These are phyloP conservation scores for Chalaropsis ovoidea DNA, from an alignment of 2,329 filamentous ascomycete species.

Conservation along the genomic window DNA sequence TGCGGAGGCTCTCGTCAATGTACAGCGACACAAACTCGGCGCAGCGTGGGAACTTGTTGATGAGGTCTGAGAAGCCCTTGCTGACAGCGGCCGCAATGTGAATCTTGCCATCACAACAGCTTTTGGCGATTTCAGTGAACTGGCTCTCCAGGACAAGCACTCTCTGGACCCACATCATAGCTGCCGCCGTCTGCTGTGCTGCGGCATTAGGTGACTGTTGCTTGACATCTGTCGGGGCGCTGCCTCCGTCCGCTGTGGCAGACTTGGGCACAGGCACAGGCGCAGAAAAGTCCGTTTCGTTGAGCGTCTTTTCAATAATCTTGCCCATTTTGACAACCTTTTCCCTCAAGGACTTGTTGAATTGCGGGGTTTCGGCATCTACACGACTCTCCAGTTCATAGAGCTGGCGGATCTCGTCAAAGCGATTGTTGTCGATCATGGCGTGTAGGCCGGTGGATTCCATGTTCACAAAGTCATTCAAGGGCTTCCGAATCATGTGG, in stretches of 20 bases:
- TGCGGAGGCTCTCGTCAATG: conserved; percentile 92
- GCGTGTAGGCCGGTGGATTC: conserved; percentile 72
- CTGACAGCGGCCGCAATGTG: conserved; percentile 72
- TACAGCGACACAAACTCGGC: conserved; percentile 93
- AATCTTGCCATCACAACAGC: conserved; percentile 65
- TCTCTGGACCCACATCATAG: conserved; percentile 92
- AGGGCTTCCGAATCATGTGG: conserved; percentile 65
- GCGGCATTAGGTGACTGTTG: conserved; percentile 33
- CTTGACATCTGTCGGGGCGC: conserved; percentile 31
- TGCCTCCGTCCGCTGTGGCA: conserved; percentile 35
- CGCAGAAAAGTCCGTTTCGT: conserved; percentile 45
- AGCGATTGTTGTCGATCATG: conserved; percentile 85
- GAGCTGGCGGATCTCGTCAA: conserved; percentile 67
- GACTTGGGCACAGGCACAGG: conserved; percentile 30
- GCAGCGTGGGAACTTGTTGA: conserved; percentile 76
- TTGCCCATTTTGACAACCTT: conserved; percentile 69
- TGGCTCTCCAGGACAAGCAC: conserved; percentile 77
- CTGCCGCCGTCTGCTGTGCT: conserved; percentile 74
- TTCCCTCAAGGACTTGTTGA: conserved; percentile 61
- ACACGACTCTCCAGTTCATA: conserved; percentile 71
- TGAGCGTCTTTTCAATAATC: conserved; percentile 64
- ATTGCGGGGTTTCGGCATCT: conserved; percentile 58
- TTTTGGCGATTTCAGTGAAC: conserved; percentile 68
- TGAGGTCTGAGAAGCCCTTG: conserved; percentile 82
- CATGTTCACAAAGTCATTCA: conserved; percentile 72